A percentile compares a stretch with the other conserved stretches of the same genome.
Conservation (phyloP, 192 early-diverging fungal species). For the Diversispora eburnea region DNA sequence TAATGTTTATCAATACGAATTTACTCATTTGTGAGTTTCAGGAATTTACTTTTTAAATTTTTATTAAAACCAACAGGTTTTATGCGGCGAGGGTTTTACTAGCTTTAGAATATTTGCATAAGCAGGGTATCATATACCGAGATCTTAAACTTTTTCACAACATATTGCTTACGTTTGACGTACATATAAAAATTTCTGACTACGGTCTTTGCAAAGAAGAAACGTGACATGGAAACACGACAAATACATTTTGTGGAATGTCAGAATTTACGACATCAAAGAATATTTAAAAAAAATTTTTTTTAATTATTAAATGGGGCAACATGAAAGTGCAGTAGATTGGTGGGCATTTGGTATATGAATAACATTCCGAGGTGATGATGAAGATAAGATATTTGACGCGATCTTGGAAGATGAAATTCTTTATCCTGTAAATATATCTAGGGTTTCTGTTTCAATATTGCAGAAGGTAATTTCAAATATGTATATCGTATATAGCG, state of each 20-base stretch:
- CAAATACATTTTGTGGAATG: conserved; percentile 96
- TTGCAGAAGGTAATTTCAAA: conserved; percentile 65
- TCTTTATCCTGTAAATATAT: conserved; percentile 91
- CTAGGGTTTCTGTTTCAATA: conserved; percentile 86
- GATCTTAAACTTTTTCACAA: conserved; percentile 98
- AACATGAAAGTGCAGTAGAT: conserved; percentile 94
- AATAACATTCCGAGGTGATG: conserved; percentile 91
- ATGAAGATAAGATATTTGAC: conserved; percentile 98
- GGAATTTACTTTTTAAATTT: too few relatives aligned
- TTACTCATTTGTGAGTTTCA: too few relatives aligned
- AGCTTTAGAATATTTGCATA: conserved; percentile 95
- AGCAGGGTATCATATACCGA: conserved; percentile 90
- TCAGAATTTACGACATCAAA: conserved; percentile 99
- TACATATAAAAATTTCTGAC: conserved; percentile 97
- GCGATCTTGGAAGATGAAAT: conserved; percentile 96
- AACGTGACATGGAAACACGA: conserved; percentile 83
- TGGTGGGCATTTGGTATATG: conserved; percentile 97
- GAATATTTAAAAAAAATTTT: too few relatives aligned
- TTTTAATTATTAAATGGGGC: conserved; percentile 52
- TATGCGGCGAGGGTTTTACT: conserved; percentile 95
- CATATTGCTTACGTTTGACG: conserved; percentile 85
- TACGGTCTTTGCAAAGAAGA: conserved; percentile 98
- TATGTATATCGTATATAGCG: background rate
- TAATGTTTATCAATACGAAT: background rate
- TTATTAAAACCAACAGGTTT: conserved; percentile 56